Evolutionary conservation across 805 yeast species (phyloP), one percentile per base, ranked within the genome.

Genomic region (Priceomyces fermenticarens): DNA sequence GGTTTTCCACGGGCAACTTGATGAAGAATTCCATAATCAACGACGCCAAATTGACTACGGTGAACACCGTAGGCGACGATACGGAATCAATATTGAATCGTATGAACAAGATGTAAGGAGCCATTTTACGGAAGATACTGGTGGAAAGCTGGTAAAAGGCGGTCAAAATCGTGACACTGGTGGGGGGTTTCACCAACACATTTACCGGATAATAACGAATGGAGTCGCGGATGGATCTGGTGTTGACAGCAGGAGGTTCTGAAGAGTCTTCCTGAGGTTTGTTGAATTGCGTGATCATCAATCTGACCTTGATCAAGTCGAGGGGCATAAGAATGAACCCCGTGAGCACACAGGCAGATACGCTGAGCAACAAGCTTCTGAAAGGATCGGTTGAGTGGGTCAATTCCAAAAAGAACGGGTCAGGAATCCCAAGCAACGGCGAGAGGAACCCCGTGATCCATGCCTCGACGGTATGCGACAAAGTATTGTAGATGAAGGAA

Each of bases 371-470:
- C 7, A 89, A 66, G n/a, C 91, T 80, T 38, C 75, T 68, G 36
- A 78, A 63, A 1, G 95, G 88, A 45, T 84, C 88, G 3, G 89
- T 79, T 9, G 93, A 83, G 53, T 86, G 93, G 14, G 87, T 73
- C 38, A 85, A 73, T 47, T 88, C 96, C 50, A 88, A 81, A 58
- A 88, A 84, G 46, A 81, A 80, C 2, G 97, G 97, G 57, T 90
- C 97, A 0, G 97, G 96, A 25, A 88, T 78, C 13, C 85, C 83
- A 39, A 86, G 60, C 35, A 87, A 65, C 2, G 97, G 93, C 3
- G 96, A 82, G 6, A 89, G 57, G 47, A 90, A 78, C 3, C 97
- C 97, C 0, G 95, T 85, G 36, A 89, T 72, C 97, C 98, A 90
- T 1, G 96, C 88, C 55, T 87, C 91, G 35, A 89, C 65, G 0